Base-by-base conservation (phyloP, 331 rosid genomes). In the Arachis monticola region DNA sequence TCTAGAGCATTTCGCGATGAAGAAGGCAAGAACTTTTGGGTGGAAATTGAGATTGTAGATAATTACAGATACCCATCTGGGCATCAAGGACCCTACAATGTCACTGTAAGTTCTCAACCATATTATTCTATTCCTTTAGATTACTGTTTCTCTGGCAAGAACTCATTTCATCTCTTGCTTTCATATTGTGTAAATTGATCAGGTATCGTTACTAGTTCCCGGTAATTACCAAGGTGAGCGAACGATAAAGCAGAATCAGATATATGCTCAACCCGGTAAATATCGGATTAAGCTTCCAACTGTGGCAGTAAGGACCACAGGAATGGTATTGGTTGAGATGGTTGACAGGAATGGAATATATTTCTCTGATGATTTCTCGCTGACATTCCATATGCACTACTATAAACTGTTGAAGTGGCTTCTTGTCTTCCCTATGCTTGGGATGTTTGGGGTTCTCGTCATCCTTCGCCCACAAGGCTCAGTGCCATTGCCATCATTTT, bases 181-280 rank as follows among this genome's bases (percentile, higher is more conserved):
- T 32, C 77, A 44, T 69, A 73, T 7, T 60, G 41, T 80, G 59
- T 32, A 60, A 81, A 83, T 72, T 73, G 76, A 74, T 84, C 75
- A 95, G 99, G 86, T 87, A 52, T 81, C 93, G 69, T 84, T 95
- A 90, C 83, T 92, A 22, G 99, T 92, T 71, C 99, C 99, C 53
- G 99, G 99, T 74, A 95, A 95, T 81, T 95, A 90, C 87, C 97
- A 92, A 80, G 99, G 99, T n/a, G 97, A 95, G 80, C 90, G 99
- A 85, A 87, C 83, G 51, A 90, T 95, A 84, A 87, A 56, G 79
- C 86, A 76, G 77, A 95, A 81, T 70, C 80, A 90, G 77, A 86
- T 88, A 38, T 82, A 85, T 79, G 1, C 70, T 57, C 80, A 70
- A 45, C 99, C 97, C 7, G 99, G 97, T 66, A 92, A 89, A 70